Conservation (phyloP, 352 stramenopile species). For the Phytophthora tentaculata region DNA sequence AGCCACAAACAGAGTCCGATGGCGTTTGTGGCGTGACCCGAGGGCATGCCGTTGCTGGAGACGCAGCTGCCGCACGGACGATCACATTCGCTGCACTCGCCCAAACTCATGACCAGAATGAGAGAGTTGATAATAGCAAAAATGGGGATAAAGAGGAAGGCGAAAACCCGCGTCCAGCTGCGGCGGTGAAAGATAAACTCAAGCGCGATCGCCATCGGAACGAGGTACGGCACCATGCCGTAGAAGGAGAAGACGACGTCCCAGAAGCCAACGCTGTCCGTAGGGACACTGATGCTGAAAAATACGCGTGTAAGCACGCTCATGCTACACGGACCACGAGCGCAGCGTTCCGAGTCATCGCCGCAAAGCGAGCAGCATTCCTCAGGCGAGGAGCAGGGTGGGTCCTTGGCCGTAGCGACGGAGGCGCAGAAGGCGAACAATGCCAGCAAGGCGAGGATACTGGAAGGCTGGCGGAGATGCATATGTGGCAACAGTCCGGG, state of each 20-base stretch:
- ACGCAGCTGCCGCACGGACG: slow-evolving; percentile 61
- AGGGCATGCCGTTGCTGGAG: slow-evolving; percentile 55
- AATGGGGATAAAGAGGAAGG: slow-evolving; percentile 59
- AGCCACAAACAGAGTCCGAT: slow-evolving; percentile 60
- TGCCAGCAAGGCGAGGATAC: not conserved
- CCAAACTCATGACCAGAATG: slow-evolving; percentile 47
- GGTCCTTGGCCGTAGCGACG: slow-evolving; percentile 19
- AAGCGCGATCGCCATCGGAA: slow-evolving; percentile 46
- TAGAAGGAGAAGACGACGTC: slow-evolving; percentile 62
- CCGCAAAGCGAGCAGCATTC: slow-evolving; percentile 62
- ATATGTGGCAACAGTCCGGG: not conserved
- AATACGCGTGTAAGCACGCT: slow-evolving; percentile 46
- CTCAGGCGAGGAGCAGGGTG: slow-evolving; percentile 31
- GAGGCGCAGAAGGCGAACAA: slow-evolving; percentile 7
- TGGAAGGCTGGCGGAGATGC: slow-evolving; percentile 7
- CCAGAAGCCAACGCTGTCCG: slow-evolving; percentile 46
- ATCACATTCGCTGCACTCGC: slow-evolving; percentile 51
- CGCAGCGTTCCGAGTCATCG: slow-evolving; percentile 51
- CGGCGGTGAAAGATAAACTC: slow-evolving; percentile 48
- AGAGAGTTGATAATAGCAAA: slow-evolving; percentile 50
- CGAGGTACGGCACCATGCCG: slow-evolving; percentile 63
- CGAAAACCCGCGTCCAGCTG: slow-evolving; percentile 55
- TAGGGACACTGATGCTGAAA: slow-evolving; percentile 61
- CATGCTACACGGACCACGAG: slow-evolving; percentile 58
- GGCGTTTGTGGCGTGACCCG: slow-evolving; percentile 57